Percentiles rank a stretch among this genome's conserved stretches.
Conservation (phyloP, 2,329 filamentous ascomycete genomes). For the Magnaporthiopsis rhizophila region DNA sequence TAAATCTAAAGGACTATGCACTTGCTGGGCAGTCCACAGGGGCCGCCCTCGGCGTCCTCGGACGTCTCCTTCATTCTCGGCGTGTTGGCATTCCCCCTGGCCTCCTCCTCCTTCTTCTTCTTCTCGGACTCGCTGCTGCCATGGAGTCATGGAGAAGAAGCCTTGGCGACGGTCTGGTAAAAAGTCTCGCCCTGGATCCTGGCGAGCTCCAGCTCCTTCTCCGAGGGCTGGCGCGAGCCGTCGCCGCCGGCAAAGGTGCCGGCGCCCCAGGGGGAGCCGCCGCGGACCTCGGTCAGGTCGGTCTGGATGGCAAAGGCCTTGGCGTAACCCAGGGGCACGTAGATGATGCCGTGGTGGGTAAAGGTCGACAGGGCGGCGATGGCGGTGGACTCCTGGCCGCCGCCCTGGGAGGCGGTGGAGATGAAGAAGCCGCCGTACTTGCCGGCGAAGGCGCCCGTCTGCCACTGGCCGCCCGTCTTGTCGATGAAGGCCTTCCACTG, state of each 20-base stretch:
- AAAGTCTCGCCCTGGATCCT: slow-evolving; percentile 78
- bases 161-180: slow-evolving; percentile 67
- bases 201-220: slow-evolving; percentile 72
- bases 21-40: slow-evolving; percentile 15
- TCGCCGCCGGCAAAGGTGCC: slow-evolving; percentile 77
- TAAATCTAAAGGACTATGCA: slow-evolving; percentile 11
- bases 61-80: slow-evolving; percentile 4
- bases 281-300: slow-evolving; percentile 72
- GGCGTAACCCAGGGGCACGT: slow-evolving; percentile 90
- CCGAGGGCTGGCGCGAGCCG: slow-evolving; percentile 73
- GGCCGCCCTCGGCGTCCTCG: slow-evolving; percentile 13
- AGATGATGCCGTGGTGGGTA: slow-evolving; percentile 89
- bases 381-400: slow-evolving; percentile 87
- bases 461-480: slow-evolving; percentile 79
- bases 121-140: slow-evolving; percentile 34
- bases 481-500: slow-evolving; percentile 75
- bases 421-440: slow-evolving; percentile 92
- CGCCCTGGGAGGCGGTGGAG: slow-evolving; percentile 73
- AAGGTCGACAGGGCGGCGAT: slow-evolving; percentile 77
- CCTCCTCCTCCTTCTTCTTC: background rate
- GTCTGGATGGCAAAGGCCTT: slow-evolving; percentile 63
- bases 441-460: slow-evolving; percentile 65
- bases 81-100: background rate
- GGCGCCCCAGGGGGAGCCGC: slow-evolving; percentile 86
- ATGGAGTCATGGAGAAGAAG: slow-evolving; percentile 65